Base-by-base conservation (phyloP, 108 stramenopile species). In the Cyclotella cryptica region DNA sequence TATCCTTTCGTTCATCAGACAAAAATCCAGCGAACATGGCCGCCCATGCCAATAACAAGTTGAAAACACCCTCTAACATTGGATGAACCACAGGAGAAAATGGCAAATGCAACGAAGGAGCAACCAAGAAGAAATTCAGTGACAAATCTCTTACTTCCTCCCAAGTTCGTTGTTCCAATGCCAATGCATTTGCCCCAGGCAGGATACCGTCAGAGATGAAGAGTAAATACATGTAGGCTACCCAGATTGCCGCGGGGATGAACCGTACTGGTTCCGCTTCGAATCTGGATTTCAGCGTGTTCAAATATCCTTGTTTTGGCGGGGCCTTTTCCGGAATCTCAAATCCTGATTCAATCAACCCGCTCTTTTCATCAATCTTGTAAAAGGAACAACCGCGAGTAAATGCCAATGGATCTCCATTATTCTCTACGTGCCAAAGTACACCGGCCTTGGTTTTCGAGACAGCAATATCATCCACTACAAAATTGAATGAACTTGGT, bases 21-120 rank as follows among this genome's bases (percentile, higher is more conserved):
- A 93, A 51, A 66, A 97, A 97, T 10, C 94, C 94, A 15, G 90
- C 90, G 79, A 97, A 97, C 78, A 97, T 71, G 71, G 92, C 94
- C 10, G 94, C 90, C 94, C 94, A 97, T 21, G 92, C 89, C 69
- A 97, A 86, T 28, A 95, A 60, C 29, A 90, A 51, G 71, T 97
- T 97, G 79, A 97, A 97, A 13, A 95, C 84, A 12, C 90, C 96
- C 71, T 97, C 96, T 66, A 97, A 70, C 69, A 88, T 84, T 6
- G 96, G 93, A 72, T 97, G 93, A 18, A 96, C 86, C 19, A 80
- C 77, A 0, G 91, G 89, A 30, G 87, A 70, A 62, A 95, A 88
- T 9, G 92, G 88, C 58, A 96, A 63, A 28, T 91, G 68, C 21
- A 92, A 53, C 14, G 88, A 49, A 11, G 96, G 96, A 22, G 87